A percentile compares a stretch with the other conserved stretches of the same genome.
Conservation (phyloP, 2,329 filamentous ascomycete genomes). For the Calonectria multiphialidica region DNA sequence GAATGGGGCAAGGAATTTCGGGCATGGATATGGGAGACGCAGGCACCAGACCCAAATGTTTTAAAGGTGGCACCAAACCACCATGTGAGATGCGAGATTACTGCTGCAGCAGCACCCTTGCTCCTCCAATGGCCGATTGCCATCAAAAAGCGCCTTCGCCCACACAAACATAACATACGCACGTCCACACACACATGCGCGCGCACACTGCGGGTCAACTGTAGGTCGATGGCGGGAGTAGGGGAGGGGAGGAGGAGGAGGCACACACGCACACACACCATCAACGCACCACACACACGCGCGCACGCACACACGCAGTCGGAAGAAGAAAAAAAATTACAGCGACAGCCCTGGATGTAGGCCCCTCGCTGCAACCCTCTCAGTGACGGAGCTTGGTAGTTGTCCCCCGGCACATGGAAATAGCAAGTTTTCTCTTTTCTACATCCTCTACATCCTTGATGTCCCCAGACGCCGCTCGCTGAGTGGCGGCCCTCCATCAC, state of each 20-base stretch:
- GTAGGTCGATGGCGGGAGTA: not conserved
- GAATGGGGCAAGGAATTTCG: not conserved
- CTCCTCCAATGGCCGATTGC: not conserved
- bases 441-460: not conserved
- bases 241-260: no score
- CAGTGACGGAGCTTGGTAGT: not conserved
- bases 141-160: not conserved
- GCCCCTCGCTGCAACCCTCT: not conserved
- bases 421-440: not conserved
- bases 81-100: not conserved
- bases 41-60: constrained; percentile 5
- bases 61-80: not conserved
- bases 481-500: not conserved
- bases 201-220: not conserved
- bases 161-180: not conserved
- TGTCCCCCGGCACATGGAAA: not conserved
- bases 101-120: not conserved
- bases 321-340: not conserved
- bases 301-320: not conserved
- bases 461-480: not conserved
- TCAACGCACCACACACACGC: not conserved
- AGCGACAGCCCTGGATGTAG: not conserved
- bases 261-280: no score
- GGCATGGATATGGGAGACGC: constrained; percentile 20
- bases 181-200: not conserved